These are phyloP conservation scores for Cutaneotrichosporon cavernicola DNA, from an alignment of 1,284 basidiomycete genomes.

Conservation along the genomic window DNA sequence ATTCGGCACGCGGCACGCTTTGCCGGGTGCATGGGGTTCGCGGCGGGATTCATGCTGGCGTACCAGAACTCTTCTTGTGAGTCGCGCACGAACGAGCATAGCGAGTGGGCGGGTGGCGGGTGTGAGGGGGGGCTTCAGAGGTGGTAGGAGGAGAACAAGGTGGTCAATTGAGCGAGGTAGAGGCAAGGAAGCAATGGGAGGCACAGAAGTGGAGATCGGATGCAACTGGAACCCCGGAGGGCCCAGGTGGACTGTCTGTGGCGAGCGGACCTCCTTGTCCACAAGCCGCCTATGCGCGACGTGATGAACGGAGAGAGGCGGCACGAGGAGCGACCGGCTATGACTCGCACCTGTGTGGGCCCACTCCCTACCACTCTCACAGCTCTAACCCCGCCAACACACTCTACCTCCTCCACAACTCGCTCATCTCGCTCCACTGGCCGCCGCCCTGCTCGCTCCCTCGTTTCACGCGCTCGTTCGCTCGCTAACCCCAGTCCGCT, in stretches of 20 bases:
- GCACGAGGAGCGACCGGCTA: too few species aligned
- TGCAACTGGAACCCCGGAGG: too few species aligned
- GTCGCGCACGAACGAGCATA: constrained; percentile 42
- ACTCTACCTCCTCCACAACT: too few species aligned
- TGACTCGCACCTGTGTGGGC: too few species aligned
- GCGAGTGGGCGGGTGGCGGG: background rate
- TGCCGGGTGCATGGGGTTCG: constrained; percentile 64
- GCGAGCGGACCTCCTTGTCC: too few species aligned
- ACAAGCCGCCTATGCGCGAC: too few species aligned
- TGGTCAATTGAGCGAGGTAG: background rate
- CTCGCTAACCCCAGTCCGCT: constrained; percentile 66
- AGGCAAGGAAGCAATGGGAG: background rate
- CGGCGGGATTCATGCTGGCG: constrained; percentile 88
- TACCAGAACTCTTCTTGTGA: constrained; percentile 85
- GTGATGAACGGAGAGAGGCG: too few species aligned
- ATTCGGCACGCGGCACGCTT: constrained; percentile 53
- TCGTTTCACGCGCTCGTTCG: background rate
- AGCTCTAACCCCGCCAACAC: too few species aligned
- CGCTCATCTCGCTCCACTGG: background rate
- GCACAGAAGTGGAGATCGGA: too few species aligned
- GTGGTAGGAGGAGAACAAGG: background rate
- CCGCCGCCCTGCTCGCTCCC: background rate
- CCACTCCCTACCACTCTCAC: too few species aligned
- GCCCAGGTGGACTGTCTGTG: too few species aligned
- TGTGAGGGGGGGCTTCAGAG: background rate